Evolutionary conservation across 2,329 filamentous ascomycete genomes (phyloP).

Genomic region (Gaeumannomyces sp.): DNA sequence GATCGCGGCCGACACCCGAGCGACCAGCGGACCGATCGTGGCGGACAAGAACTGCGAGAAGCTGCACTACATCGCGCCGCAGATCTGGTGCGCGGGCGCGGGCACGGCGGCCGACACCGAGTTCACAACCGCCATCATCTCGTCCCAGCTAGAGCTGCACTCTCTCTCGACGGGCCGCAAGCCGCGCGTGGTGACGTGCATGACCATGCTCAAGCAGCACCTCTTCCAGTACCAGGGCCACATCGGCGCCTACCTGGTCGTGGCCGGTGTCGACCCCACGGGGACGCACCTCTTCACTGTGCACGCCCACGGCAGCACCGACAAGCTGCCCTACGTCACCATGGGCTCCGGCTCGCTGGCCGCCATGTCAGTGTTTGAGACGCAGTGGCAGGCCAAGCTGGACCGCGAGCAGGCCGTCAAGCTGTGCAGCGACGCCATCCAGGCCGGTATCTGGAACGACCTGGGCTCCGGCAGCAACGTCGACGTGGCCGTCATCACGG

Average conservation of each 20-base stretch:
- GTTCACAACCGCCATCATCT: constrained; percentile 98
- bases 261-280: constrained; percentile 93
- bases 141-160: constrained; percentile 96
- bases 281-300: constrained; percentile 95
- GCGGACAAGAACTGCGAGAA: constrained; percentile 99
- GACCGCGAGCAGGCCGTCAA: constrained; percentile 75
- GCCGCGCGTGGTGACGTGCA: constrained; percentile 95
- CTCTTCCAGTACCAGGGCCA: constrained; percentile 97
- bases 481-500: constrained; percentile 90
- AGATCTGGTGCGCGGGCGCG: constrained; percentile 98
- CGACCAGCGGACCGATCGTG: constrained; percentile 94
- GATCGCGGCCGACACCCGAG: constrained; percentile 97
- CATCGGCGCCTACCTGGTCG: constrained; percentile 95
- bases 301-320: constrained; percentile 94
- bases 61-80: constrained; percentile 95
- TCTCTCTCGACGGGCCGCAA: constrained; percentile 92
- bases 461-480: constrained; percentile 95
- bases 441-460: constrained; percentile 98
- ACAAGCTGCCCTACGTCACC: constrained; percentile 98
- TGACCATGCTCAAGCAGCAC: constrained; percentile 99
- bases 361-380: constrained; percentile 98
- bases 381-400: constrained; percentile 78
- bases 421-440: constrained; percentile 78
- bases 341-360: constrained; percentile 96
- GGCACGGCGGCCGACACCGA: constrained; percentile 97